These are phyloP conservation scores for Whalleya microplaca DNA, from an alignment of 2,329 filamentous ascomycete species.

Conservation along the genomic window DNA sequence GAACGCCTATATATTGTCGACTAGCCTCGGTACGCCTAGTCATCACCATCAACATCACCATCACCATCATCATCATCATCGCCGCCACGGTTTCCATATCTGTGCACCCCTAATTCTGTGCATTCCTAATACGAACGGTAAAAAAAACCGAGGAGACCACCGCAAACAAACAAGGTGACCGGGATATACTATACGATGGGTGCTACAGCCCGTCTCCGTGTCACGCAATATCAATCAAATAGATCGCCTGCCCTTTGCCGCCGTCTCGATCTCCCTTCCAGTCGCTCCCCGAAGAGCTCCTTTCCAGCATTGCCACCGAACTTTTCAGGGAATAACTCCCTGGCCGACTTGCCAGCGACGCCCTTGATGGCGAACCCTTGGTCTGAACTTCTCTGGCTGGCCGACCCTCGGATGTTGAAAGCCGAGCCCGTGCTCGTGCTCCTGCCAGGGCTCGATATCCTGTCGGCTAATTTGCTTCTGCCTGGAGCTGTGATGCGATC, in stretches of 20 bases:
- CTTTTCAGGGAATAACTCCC: constrained; percentile 72
- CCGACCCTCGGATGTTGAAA: constrained; percentile 65
- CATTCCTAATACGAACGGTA: background rate
- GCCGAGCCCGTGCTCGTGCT: constrained; percentile 35
- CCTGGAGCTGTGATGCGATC: constrained; percentile 35
- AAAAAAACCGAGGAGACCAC: background rate
- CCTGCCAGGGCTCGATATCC: constrained; percentile 38
- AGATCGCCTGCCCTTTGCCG: constrained; percentile 74
- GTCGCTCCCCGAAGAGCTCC: constrained; percentile 67
- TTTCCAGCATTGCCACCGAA: constrained; percentile 65
- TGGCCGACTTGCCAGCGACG: constrained; percentile 54
- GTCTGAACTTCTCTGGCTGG: constrained; percentile 49
- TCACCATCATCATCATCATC: no score
- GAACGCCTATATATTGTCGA: no score
- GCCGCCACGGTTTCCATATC: no score
- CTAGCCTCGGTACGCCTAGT: no score
- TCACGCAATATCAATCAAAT: constrained; percentile 56
- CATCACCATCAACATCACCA: no score
- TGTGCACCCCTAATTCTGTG: no score
- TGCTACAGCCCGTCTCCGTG: background rate
- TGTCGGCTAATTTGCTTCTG: constrained; percentile 39
- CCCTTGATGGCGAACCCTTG: constrained; percentile 71
- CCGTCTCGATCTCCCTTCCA: constrained; percentile 60
- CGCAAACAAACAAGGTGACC: background rate
- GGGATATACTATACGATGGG: background rate